These are phyloP conservation scores for Apiospora hydei DNA, from an alignment of 2,329 filamentous ascomycete genomes.

Conservation along the genomic window DNA sequence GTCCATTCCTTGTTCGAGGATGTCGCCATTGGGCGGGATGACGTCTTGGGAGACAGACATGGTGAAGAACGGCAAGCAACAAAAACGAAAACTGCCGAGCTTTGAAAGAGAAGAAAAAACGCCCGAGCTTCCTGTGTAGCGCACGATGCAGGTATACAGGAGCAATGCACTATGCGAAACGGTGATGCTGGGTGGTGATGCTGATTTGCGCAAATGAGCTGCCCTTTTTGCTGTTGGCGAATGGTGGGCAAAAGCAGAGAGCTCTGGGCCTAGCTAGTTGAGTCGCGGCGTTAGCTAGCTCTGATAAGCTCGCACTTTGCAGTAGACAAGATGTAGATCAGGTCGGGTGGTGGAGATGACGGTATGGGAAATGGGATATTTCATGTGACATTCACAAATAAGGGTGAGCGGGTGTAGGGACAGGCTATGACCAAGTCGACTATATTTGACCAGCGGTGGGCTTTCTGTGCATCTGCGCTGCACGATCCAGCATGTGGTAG, in stretches of 20 bases:
- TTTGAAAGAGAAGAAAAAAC: conserved; percentile 1
- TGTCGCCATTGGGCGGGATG: conserved; percentile 65
- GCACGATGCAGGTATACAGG: conserved; percentile 13
- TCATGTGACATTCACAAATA: conserved; percentile 23
- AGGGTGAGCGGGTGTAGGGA: conserved; percentile 2
- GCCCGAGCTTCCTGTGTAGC: neutral
- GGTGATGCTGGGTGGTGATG: conserved; percentile 21
- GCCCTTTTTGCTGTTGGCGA: conserved; percentile 34
- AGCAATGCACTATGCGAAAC: conserved; percentile 13
- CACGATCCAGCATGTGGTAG: conserved; percentile 37
- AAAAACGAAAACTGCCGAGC: conserved; percentile 7
- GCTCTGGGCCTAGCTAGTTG: conserved; percentile 25
- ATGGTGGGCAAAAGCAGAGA: conserved; percentile 21
- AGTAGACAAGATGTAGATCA: conserved; percentile 19
- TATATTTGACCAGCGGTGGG: conserved; percentile 31
- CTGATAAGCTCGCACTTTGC: conserved; percentile 36
- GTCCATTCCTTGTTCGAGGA: conserved; percentile 67
- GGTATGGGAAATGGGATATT: conserved; percentile 17
- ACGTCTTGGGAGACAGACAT: conserved; percentile 71
- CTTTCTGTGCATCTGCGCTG: conserved; percentile 31
- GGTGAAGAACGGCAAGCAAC: neutral
- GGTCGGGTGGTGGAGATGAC: conserved; percentile 15
- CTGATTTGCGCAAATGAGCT: conserved; percentile 31
- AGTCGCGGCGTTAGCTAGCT: conserved; percentile 35
- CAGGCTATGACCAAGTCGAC: neutral